phyloP scores from a whole-genome alignment of 73 alveolate genomes.

The Effrenium voratum region DNA sequence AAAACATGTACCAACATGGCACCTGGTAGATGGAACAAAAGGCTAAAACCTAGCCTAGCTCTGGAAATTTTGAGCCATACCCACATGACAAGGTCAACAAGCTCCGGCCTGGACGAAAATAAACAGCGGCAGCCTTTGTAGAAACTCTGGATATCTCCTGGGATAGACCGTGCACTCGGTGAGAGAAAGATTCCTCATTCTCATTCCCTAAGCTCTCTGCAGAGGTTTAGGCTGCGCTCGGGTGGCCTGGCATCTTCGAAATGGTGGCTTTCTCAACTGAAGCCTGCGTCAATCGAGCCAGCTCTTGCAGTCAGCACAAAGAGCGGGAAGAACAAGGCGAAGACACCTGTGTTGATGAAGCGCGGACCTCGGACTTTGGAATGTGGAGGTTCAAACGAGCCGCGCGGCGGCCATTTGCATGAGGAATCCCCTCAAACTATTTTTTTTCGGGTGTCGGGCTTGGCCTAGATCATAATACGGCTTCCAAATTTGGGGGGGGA shows the following conservation, averaged over 20 bases:
- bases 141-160: conserved; percentile 38
- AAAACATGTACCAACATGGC: no score
- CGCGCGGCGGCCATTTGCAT: no score
- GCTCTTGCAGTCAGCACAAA: conserved; percentile 64
- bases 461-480: no score
- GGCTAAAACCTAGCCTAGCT: no score
- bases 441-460: no score
- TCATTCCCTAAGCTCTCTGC: neutral
- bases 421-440: no score
- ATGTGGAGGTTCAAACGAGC: no score
- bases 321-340: conserved; percentile 73
- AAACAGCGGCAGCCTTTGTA: conserved; percentile 88
- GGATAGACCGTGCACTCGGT: neutral
- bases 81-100: no score
- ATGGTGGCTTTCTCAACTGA: neutral
- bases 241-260: conserved; percentile 8
- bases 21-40: no score
- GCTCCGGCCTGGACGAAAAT: conserved; percentile 56
- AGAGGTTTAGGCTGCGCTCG: conserved; percentile 77
- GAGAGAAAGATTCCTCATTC: neutral
- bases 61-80: no score
- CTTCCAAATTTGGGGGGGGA: no score
- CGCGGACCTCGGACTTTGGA: conserved; percentile 51
- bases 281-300: neutral
- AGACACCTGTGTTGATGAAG: conserved; percentile 72